Conservation (phyloP, 2,329 filamentous ascomycete genomes). For the Hymenoscyphus salicellus region DNA sequence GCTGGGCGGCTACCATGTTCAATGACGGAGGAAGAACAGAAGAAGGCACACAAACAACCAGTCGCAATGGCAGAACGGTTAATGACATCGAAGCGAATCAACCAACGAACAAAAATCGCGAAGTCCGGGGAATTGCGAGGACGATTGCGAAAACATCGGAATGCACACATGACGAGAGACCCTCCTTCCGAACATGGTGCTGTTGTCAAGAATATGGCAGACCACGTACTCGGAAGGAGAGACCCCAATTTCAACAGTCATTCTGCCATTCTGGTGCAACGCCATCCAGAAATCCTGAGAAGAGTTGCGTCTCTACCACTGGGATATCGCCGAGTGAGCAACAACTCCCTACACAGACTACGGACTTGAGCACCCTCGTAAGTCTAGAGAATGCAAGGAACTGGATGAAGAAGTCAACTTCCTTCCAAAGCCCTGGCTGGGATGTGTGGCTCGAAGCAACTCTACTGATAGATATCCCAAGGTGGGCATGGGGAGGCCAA, state of each 20-base stretch:
- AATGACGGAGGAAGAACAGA: background rate
- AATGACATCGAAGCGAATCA: background rate
- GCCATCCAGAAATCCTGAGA: background rate
- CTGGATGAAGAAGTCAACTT: background rate
- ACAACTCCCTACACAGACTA: background rate
- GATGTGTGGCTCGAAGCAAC: background rate
- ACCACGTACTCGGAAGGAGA: background rate
- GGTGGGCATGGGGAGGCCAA: background rate
- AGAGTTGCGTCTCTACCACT: background rate
- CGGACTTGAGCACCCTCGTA: background rate
- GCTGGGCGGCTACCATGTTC: background rate
- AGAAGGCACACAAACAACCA: background rate
- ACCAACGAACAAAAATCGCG: background rate
- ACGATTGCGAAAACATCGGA: background rate
- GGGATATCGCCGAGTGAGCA: background rate
- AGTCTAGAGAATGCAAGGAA: background rate
- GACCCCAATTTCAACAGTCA: no score
- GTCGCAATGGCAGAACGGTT: background rate
- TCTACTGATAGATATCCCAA: background rate
- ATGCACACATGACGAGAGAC: no score
- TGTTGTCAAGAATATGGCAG: background rate
- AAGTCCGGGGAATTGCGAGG: background rate
- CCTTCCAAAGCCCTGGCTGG: background rate
- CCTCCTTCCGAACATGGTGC: no score
- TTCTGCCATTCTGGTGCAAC: no score